Evolutionary conservation across 2,329 filamentous ascomycete genomes (phyloP).

Genomic region (Neocucurbitaria cava): DNA sequence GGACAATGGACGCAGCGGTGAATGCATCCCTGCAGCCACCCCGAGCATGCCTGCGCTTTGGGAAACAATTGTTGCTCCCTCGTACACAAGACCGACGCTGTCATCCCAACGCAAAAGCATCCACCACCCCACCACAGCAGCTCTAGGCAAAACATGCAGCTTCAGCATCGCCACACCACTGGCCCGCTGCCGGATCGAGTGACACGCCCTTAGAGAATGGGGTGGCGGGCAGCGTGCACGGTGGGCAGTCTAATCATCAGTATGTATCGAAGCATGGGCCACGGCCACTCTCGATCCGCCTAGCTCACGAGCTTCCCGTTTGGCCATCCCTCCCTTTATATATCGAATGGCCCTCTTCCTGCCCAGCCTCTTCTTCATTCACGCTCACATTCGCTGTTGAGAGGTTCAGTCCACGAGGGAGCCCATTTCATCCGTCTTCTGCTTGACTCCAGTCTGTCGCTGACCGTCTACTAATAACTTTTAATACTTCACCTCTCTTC

Average conservation of each 20-base stretch:
- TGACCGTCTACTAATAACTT: slow-evolving; percentile 22
- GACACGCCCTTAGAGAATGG: slow-evolving; percentile 1
- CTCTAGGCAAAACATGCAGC: slow-evolving; percentile 19
- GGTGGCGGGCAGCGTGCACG: slow-evolving; percentile 3
- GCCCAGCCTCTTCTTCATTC: slow-evolving; percentile 20
- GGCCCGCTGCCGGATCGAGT: not conserved
- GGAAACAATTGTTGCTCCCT: not conserved
- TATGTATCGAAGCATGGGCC: slow-evolving; percentile 14
- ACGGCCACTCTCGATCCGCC: slow-evolving; percentile 19
- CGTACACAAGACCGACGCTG: slow-evolving; percentile 3
- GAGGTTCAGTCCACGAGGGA: slow-evolving; percentile 16
- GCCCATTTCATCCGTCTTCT: slow-evolving; percentile 7
- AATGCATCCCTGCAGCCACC: not conserved
- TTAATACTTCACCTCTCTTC: slow-evolving; percentile 19
- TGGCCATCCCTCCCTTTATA: slow-evolving; percentile 39
- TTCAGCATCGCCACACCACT: slow-evolving; percentile 1
- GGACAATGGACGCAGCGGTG: slow-evolving; percentile 7
- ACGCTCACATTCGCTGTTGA: slow-evolving; percentile 41
- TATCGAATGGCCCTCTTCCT: slow-evolving; percentile 17
- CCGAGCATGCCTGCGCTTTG: slow-evolving; percentile 4
- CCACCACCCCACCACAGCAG: slow-evolving; percentile 15
- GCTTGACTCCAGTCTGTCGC: slow-evolving; percentile 26
- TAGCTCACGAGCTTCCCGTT: slow-evolving; percentile 23
- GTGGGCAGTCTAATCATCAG: too few species aligned
- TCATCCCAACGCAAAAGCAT: slow-evolving; percentile 9